Evolutionary conservation across 495 filamentous ascomycete species (phyloP).

Genomic region (Clohesyomyces aquaticus): DNA sequence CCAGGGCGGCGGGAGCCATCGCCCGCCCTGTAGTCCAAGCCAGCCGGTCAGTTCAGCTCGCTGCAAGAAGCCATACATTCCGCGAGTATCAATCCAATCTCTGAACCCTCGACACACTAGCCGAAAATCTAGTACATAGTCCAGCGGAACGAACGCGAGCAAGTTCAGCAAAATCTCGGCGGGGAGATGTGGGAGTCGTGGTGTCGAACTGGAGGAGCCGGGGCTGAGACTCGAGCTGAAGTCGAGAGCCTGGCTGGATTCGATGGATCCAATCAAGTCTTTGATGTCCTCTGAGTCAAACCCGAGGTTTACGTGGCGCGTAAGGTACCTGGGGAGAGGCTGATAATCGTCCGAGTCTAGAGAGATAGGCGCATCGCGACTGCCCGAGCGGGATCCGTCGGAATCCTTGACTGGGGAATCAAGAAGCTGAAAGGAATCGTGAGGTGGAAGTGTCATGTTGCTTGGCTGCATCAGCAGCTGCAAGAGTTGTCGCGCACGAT

Average conservation of each 20-base stretch:
- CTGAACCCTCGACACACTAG: constrained; percentile 24
- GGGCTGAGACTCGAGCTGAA: neutral
- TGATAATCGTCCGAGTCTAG: neutral
- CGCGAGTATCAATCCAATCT: constrained; percentile 17
- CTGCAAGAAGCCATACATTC: constrained; percentile 12
- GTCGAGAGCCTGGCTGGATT: constrained; percentile 9
- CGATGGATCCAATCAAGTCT: constrained; percentile 25
- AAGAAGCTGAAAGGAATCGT: too few species aligned
- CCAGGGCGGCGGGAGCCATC: neutral
- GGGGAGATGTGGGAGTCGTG: constrained; percentile 17
- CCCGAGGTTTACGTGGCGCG: constrained; percentile 17
- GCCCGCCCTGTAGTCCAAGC: neutral
- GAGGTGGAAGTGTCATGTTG: too few species aligned
- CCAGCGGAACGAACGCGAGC: constrained; percentile 18
- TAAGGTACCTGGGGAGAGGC: constrained; percentile 9
- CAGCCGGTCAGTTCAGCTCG: constrained; percentile 17
- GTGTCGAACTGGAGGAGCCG: too few species aligned
- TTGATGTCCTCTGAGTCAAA: constrained; percentile 24
- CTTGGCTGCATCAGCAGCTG: too few species aligned
- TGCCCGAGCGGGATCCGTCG: too few species aligned
- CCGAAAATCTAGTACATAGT: constrained; percentile 21
- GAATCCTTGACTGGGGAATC: too few species aligned
- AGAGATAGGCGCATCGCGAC: neutral
- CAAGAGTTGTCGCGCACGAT: too few species aligned
- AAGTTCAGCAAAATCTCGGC: constrained; percentile 23